Base-by-base conservation (phyloP, 1,139 yeast species). In the Trichomonascaceae sp. region DNA sequence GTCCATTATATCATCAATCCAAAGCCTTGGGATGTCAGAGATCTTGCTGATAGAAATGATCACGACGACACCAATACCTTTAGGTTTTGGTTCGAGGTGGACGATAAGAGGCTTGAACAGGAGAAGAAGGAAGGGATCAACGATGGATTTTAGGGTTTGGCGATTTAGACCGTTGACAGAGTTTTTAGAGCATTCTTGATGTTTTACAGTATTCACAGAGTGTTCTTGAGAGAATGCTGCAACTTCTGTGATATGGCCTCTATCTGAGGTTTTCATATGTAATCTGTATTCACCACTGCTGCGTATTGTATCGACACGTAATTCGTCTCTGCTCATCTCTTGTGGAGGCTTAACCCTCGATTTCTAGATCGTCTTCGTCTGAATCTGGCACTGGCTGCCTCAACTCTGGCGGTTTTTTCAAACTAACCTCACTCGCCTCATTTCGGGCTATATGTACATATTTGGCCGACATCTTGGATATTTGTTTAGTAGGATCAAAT, bases 1-100 rank as follows among this genome's bases (percentile, higher is more conserved):
- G 69, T 81, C 44, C 85, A 81, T 63, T 81, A 76, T 61, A 81
- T 81, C 39, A 59, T 80, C 49, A 73, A 75, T 10, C 83, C 84
- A 3, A 81, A 81, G 66, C 84, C 85, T 1, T 81, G 84, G 84
- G 76, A 79, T 45, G 74, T 72, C 41, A 55, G 63, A 10, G 55
- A 66, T 18, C 50, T 55, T n/a, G 57, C 54, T 18, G 62, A 63
- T 39, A 48, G 63, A 43, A 57, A 57, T 10, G 36, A 53, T 4
- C 51, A 53, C 41, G 74, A 70, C 50, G 67, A 62, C 6, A 69
- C 74, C 0, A 63, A 60, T n/a, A 70, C 74, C 2, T 70, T 70
- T 55, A 51, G 52, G 32, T 54, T 60, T 46, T 70, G 74, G 74
- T 61, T 61, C 51, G 55, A 57, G 41, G 51, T 68, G 15, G 68